Base-by-base conservation (phyloP, 2,329 filamentous ascomycete genomes). In the Fusarium sterilihyphosum region DNA sequence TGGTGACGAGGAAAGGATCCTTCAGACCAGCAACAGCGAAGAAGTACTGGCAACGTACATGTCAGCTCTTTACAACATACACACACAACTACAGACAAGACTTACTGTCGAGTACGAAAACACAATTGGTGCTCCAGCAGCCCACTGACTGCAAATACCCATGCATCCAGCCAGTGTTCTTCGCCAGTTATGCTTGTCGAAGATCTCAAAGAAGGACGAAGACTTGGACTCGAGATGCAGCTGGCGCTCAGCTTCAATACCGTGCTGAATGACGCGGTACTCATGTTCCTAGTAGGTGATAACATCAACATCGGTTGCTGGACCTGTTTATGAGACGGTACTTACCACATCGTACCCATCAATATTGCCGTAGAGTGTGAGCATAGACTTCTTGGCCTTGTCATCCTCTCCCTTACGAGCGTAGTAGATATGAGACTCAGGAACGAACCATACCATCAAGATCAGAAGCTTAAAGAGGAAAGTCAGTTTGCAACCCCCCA, bases 91-190 rank as follows among this genome's bases (percentile, higher is more conserved):
- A 2, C 7, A 40, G 20, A 22, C 2, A 9, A 17, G 9, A 26
- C 35, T 17, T 22, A 29, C 35, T 29, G 52, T 68, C 12, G 61
- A 59, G 37, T 68, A 68, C 2, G 49, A 38, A 17, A 68, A 68
- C 17, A 68, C 61, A 24, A 68, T 68, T 24, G 65, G 65, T 10
- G 65, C 65, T 53, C 65, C 65, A 16, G 65, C 61, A 22, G 61
- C 56, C 61, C 65, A 68, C 31, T 68, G 65, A 22, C 65, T 68
- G 26, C 65, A 68, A 8, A 68, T 68, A n/a, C 65, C 65, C 65
- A 68, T 65, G 52, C 61, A 68, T 29, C 65, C 65, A 18, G 65
- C 65, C 20, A 68, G 31, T 12, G 61, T 68, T 35, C 65, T 65
- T 35, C 65, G 65, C 65, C 65, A 68, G 43, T 68, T 65, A 37